Base-by-base conservation (phyloP, 108 stramenopile genomes). In the Cyclotella choctawhatcheeana region DNA sequence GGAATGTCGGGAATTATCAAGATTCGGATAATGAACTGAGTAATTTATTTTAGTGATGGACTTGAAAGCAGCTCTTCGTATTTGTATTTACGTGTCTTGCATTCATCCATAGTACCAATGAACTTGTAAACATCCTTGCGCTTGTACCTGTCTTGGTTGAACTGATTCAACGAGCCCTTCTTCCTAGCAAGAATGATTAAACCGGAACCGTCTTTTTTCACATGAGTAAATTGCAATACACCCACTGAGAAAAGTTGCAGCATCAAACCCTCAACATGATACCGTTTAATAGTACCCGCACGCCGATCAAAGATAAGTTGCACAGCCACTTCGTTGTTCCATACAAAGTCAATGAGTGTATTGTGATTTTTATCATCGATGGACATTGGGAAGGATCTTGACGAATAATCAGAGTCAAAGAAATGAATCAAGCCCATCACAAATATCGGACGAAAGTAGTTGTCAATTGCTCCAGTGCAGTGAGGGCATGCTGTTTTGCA, bases 91-190 rank as follows among this genome's bases (percentile, higher is more conserved):
- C 47, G 8, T 10, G 47, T 10, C 8, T 10, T 48, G 16, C n/a
- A n/a, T 48, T n/a, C n/a, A n/a, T 17, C 17, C 47, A 48, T n/a
- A 40, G 37, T n/a, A 48, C 47, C 47, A n/a, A n/a, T n/a, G n/a
- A n/a, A n/a, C n/a, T n/a, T 4, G n/a, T 48, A 48, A 48, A n/a
- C 47, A n/a, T 48, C 18, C 17, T n/a, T n/a, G 18, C 18, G 12
- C 47, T 48, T 48, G 47, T 48, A 48, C 47, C 47, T 8, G 16
- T 48, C 8, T 4, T n/a, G 17, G 18, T 48, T 48, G 8, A n/a
- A 48, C 12, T 4, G 47, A 10, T n/a, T 48, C 16, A 48, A 10
- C 47, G n/a, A 4, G 12, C 4, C 18, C 47, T 48, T 48, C 8
- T 48, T n/a, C 4, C 47, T 10, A 4, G n/a, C 16, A 10, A 48